Evolutionary conservation across 768 basidiomycete genomes (phyloP).

Genomic region (Solioccasus polychromus): DNA sequence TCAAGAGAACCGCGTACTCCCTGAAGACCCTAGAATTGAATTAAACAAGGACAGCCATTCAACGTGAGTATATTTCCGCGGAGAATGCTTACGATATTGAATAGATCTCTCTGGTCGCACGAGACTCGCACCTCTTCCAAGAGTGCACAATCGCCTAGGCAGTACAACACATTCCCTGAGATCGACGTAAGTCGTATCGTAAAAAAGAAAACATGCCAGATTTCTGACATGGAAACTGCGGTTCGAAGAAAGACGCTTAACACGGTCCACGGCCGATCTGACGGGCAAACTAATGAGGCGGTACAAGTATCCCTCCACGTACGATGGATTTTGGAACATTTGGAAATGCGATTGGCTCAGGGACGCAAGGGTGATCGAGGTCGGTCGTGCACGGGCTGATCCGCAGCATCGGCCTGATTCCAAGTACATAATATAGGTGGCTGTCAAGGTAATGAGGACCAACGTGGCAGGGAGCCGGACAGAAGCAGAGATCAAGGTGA

Average conservation of each 20-base stretch:
- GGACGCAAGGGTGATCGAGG: slow-evolving; percentile 17
- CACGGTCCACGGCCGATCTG: slow-evolving; percentile 9
- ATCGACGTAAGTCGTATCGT: slow-evolving; percentile 5
- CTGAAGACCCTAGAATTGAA: neutral
- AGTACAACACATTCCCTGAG: neutral
- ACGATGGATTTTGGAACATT: slow-evolving; percentile 23
- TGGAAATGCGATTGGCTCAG: slow-evolving; percentile 25
- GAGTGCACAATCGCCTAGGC: neutral
- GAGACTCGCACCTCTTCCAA: neutral
- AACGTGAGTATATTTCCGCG: slow-evolving; percentile 1
- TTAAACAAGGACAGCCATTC: neutral
- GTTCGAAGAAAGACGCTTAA: neutral
- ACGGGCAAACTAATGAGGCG: slow-evolving; percentile 11
- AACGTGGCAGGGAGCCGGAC: slow-evolving; percentile 8
- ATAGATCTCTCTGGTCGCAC: neutral
- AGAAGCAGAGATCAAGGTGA: slow-evolving; percentile 14
- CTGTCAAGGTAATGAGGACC: slow-evolving; percentile 26
- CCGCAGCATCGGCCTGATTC: neutral
- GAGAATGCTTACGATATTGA: neutral
- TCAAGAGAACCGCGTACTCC: neutral
- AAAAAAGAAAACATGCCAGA: neutral
- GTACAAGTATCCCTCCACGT: slow-evolving; percentile 20
- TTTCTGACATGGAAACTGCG: neutral
- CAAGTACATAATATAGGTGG: slow-evolving; percentile 15
- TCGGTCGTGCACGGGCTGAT: slow-evolving; percentile 1